Evolutionary conservation across 495 filamentous ascomycete species (phyloP), one percentile per base, ranked within the genome.

Genomic region (Hypomontagnella monticulosa): DNA sequence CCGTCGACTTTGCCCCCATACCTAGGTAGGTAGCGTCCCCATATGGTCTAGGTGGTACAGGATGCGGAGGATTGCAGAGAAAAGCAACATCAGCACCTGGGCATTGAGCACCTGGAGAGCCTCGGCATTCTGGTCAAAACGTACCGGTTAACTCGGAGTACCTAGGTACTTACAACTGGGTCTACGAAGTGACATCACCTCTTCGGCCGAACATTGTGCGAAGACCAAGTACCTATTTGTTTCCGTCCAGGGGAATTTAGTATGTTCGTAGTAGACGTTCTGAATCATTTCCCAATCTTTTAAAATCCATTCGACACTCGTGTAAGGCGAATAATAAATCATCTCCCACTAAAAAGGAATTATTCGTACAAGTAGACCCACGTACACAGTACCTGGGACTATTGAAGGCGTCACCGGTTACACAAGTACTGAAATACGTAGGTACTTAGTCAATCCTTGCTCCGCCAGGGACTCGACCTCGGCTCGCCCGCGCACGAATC

Each of bases 401-500:
- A 48, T 43, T 15, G 15, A 15, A 14, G 12, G 6, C 12, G 6
- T 14, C 4, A 14, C 15, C 12, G n/a, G 15, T 43, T 16, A 3
- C 15, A 43, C 15, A 7, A 11, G 33, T 38, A 57, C 37, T 18
- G 42, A 15, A 9, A 55, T 42, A 42, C 51, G 42, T 32, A 32
- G 14, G 54, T 57, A 50, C 19, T 46, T 32, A 1, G 14, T 19
- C 20, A 37, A 41, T n/a, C 49, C 60, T 60, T 50, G 44, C 19
- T 56, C 47, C 56, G 44, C 59, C 60, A 60, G 60, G 30, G 46
- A 11, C 14, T 63, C 58, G 67, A 74, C 71, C 71, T 74, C 71
- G 71, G 71, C 71, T 72, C 71, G 62, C 63, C 53, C 43, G 33
- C 57, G 71, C 76, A 76, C 75, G 76, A 80, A 81, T 81, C 78